Conservation (phyloP, 78 protist genomes). For the Protostelium mycophagum region DNA sequence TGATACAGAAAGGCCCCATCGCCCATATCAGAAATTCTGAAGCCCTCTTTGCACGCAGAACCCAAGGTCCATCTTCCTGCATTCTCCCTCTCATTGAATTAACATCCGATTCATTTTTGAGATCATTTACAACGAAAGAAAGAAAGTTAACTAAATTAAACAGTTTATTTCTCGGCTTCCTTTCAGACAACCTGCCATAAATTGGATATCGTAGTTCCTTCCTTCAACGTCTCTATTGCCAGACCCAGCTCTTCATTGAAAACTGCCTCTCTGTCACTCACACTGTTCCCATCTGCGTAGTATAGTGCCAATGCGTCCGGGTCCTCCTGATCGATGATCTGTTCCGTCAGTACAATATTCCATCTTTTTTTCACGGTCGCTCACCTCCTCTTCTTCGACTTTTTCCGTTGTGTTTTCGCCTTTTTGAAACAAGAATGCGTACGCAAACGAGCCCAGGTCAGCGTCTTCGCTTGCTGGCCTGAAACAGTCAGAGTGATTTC, state of each 20-base stretch:
- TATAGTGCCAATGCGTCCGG: not conserved
- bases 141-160: too few relatives aligned
- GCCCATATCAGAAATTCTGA: not conserved
- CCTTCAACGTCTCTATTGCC: not conserved
- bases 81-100: too few relatives aligned
- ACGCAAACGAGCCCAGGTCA: not conserved
- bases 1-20: not conserved
- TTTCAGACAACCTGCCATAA: not conserved
- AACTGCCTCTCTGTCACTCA: not conserved
- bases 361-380: too few relatives aligned
- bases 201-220: not conserved
- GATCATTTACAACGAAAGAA: too few relatives aligned
- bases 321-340: not conserved
- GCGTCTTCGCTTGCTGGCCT: not conserved
- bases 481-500: not conserved
- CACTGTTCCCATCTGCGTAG: not conserved
- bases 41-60: too few relatives aligned
- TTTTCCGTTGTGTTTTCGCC: not conserved
- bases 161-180: too few relatives aligned
- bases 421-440: not conserved
- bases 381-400: not conserved
- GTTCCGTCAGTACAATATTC: not conserved
- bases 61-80: too few relatives aligned
- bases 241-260: not conserved
- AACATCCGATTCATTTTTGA: too few relatives aligned